Conservation (phyloP, 2,329 filamentous ascomycete species). For the Calycina herbarum region DNA sequence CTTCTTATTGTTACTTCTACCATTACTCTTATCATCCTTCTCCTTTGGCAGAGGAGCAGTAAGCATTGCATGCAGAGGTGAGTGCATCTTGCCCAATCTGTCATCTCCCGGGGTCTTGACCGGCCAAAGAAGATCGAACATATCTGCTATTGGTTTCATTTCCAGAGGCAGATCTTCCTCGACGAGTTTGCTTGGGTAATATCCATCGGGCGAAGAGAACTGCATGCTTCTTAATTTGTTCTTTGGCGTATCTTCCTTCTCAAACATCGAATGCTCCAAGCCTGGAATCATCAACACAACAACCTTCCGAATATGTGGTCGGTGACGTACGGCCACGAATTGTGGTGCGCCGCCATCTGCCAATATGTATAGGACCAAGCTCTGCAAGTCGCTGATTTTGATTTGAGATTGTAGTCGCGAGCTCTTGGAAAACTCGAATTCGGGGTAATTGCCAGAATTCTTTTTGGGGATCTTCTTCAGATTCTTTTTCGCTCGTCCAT, state of each 20-base stretch:
- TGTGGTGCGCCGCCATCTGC: slow-evolving; percentile 64
- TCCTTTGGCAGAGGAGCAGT: slow-evolving; percentile 69
- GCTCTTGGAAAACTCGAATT: slow-evolving; percentile 54
- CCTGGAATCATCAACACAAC: slow-evolving; percentile 92
- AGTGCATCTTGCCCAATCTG: slow-evolving; percentile 77
- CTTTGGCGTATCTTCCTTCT: slow-evolving; percentile 40
- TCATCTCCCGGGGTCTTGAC: slow-evolving; percentile 85
- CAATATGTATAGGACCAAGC: slow-evolving; percentile 65
- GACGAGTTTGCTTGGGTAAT: slow-evolving; percentile 56
- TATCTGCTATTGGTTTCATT: slow-evolving; percentile 69
- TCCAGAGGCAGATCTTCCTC: slow-evolving; percentile 52
- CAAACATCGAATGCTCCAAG: slow-evolving; percentile 87
- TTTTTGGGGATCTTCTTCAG: slow-evolving; percentile 60
- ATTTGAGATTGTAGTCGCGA: slow-evolving; percentile 62
- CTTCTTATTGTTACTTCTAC: slow-evolving; percentile 45
- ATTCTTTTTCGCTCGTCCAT: slow-evolving; percentile 54
- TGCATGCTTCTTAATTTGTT: slow-evolving; percentile 14
- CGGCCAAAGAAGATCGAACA: slow-evolving; percentile 89
- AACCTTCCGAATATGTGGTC: slow-evolving; percentile 70
- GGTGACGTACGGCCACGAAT: slow-evolving; percentile 63
- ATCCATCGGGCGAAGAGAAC: slow-evolving; percentile 54
- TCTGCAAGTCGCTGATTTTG: slow-evolving; percentile 62
- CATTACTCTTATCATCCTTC: slow-evolving; percentile 58
- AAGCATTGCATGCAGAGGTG: slow-evolving; percentile 82
- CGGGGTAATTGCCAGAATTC: slow-evolving; percentile 58